A percentile compares a stretch with the other conserved stretches of the same genome.
Conservation (phyloP, 1,284 basidiomycete genomes). For the Psilocybe mexicana region DNA sequence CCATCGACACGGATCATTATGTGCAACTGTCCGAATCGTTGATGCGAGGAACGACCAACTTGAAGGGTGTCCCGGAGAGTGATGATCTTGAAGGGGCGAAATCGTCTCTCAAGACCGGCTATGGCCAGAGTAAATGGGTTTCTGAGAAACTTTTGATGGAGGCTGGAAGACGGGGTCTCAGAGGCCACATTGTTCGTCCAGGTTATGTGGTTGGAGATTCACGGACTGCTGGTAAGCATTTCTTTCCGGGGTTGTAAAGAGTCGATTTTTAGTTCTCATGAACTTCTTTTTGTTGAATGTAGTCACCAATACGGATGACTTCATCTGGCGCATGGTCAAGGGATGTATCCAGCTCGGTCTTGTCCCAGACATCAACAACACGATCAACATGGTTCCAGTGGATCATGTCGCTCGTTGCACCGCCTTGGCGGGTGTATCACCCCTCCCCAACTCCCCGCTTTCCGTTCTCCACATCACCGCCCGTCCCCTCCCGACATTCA, state of each 20-base stretch:
- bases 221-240: slow-evolving; percentile 69
- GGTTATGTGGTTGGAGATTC: slow-evolving; percentile 98
- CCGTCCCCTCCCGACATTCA: slow-evolving; percentile 87
- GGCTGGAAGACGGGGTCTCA: slow-evolving; percentile 83
- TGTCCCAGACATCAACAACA: slow-evolving; percentile 97
- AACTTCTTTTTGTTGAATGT: slow-evolving; percentile 3
- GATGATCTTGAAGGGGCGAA: slow-evolving; percentile 93
- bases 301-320: slow-evolving; percentile 99
- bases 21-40: slow-evolving; percentile 83
- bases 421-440: slow-evolving; percentile 68
- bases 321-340: slow-evolving; percentile 97
- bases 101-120: slow-evolving; percentile 81
- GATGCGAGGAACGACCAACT: slow-evolving; percentile 43
- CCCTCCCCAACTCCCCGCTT: slow-evolving; percentile 50
- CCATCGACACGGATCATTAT: slow-evolving; percentile 91
- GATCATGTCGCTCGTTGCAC: slow-evolving; percentile 92
- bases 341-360: slow-evolving; percentile 96
- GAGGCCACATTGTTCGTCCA: slow-evolving; percentile 89
- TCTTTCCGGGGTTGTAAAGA: not conserved
- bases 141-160: slow-evolving; percentile 94
- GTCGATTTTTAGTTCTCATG: not conserved
- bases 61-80: slow-evolving; percentile 78
- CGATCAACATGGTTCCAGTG: slow-evolving; percentile 97
- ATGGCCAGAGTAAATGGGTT: slow-evolving; percentile 99
- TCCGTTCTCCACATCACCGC: slow-evolving; percentile 90